Conservation (phyloP, 1,284 basidiomycete species). For the Cystobasidium sp. region DNA sequence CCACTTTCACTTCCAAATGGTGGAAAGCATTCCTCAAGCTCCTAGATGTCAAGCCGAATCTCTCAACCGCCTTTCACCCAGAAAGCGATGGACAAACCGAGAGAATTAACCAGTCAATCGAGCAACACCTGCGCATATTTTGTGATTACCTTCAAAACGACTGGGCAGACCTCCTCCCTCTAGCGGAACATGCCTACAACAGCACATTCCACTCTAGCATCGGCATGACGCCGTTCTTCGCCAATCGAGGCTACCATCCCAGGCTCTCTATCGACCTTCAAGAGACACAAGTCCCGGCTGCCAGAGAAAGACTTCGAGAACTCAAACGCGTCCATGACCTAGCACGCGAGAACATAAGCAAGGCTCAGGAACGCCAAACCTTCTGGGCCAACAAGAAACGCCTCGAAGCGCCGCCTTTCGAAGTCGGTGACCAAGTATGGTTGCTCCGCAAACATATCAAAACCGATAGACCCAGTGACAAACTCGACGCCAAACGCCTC, state of each 20-base stretch:
- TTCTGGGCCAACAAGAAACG: background rate
- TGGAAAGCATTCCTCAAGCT: no score
- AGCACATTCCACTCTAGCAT: constrained; percentile 46
- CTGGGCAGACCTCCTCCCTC: constrained; percentile 60
- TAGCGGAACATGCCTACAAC: constrained; percentile 62
- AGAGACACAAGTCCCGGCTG: no score
- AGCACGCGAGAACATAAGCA: background rate
- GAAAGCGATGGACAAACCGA: constrained; percentile 62
- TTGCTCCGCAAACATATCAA: constrained; percentile 30
- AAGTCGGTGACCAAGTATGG: background rate
- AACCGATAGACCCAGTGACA: constrained; percentile 41
- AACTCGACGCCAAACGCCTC: constrained; percentile 33
- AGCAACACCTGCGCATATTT: constrained; percentile 58
- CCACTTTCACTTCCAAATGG: background rate
- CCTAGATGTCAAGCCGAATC: constrained; percentile 48
- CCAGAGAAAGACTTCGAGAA: no score
- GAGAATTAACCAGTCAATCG: constrained; percentile 59
- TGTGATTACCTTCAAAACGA: constrained; percentile 59
- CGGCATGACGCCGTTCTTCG: constrained; percentile 47
- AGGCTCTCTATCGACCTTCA: background rate
- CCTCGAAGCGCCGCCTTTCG: background rate
- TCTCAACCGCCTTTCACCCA: constrained; percentile 59
- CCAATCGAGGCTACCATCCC: constrained; percentile 19
- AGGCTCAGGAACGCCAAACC: background rate
- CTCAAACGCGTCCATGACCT: background rate